Conservation (phyloP, 768 basidiomycete species). For the Hygrophorus pudorinus region DNA sequence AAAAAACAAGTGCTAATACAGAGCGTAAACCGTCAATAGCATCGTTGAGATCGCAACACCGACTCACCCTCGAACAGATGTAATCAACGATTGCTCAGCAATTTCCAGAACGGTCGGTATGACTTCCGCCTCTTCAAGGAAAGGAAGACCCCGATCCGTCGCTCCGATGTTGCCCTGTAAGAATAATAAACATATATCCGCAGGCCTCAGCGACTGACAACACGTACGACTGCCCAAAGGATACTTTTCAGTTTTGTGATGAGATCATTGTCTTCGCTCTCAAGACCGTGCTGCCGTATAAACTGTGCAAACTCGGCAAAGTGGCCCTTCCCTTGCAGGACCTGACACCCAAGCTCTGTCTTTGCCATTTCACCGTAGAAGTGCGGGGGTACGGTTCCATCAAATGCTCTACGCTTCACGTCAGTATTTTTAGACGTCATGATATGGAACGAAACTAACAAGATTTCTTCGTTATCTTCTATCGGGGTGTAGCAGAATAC, state of each 20-base stretch:
- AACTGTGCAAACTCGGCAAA: slow-evolving; percentile 87
- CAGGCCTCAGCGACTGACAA: slow-evolving; percentile 10
- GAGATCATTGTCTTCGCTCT: slow-evolving; percentile 73
- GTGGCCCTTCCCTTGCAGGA: slow-evolving; percentile 83
- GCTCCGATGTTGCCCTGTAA: slow-evolving; percentile 88
- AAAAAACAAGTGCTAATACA: slow-evolving; percentile 83
- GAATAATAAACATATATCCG: slow-evolving; percentile 1
- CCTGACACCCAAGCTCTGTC: slow-evolving; percentile 88
- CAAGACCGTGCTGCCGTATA: slow-evolving; percentile 78
- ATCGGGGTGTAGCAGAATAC: slow-evolving; percentile 50
- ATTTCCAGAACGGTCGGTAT: slow-evolving; percentile 86
- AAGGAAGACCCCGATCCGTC: slow-evolving; percentile 81
- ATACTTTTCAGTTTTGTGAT: slow-evolving; percentile 90
- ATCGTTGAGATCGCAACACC: not conserved
- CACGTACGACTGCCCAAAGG: slow-evolving; percentile 87
- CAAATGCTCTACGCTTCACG: slow-evolving; percentile 46
- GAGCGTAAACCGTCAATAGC: not conserved
- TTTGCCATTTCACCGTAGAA: slow-evolving; percentile 99
- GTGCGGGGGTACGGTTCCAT: slow-evolving; percentile 84
- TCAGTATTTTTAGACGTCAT: not conserved
- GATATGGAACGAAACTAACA: slow-evolving; percentile 28
- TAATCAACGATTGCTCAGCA: slow-evolving; percentile 78
- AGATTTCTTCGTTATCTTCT: slow-evolving; percentile 53
- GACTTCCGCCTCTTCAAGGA: slow-evolving; percentile 93
- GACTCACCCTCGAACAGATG: slow-evolving; percentile 89